Percentiles rank a stretch among this genome's conserved stretches.
phyloP scores from a whole-genome alignment of 495 filamentous ascomycete species.

The Thozetella sp. region DNA sequence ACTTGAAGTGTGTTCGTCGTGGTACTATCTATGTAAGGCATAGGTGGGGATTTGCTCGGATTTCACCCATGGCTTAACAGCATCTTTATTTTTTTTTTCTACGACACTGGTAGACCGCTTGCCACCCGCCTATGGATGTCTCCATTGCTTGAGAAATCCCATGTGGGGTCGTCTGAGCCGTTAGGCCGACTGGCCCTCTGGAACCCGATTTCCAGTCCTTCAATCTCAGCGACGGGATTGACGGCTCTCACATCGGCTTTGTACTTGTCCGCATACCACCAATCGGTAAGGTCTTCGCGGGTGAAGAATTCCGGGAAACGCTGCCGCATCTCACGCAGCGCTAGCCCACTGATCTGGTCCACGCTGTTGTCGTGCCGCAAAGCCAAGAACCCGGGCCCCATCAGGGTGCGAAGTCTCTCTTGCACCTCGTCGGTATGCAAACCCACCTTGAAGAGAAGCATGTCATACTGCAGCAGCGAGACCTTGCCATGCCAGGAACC shows the following conservation, averaged over 20 bases:
- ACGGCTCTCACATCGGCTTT: slow-evolving; percentile 42
- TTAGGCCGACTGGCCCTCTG: slow-evolving; percentile 57
- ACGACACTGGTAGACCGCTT: too few species aligned
- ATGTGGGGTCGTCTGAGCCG: slow-evolving; percentile 54
- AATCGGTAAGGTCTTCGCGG: neutral
- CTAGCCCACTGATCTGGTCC: slow-evolving; percentile 68
- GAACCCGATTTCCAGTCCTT: slow-evolving; percentile 54
- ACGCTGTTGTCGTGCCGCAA: slow-evolving; percentile 72
- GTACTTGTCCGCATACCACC: slow-evolving; percentile 20
- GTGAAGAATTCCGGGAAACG: slow-evolving; percentile 52
- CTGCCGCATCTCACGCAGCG: slow-evolving; percentile 61
- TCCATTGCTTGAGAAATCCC: slow-evolving; percentile 32
- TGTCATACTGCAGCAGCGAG: slow-evolving; percentile 62
- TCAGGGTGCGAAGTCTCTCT: slow-evolving; percentile 51
- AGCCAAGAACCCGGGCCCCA: slow-evolving; percentile 61
- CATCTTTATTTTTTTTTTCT: too few species aligned
- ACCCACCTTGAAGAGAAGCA: slow-evolving; percentile 65
- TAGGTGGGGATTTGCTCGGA: too few species aligned
- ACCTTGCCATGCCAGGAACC: slow-evolving; percentile 68
- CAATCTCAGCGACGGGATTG: slow-evolving; percentile 36
- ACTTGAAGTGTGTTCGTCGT: too few species aligned
- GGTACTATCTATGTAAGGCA: too few species aligned
- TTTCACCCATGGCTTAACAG: too few species aligned
- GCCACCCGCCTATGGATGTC: too few species aligned
- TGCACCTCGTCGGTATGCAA: slow-evolving; percentile 59